Base-by-base conservation (phyloP, 2,329 filamentous ascomycete species). In the Pseudovirgaria hyperparasitica region DNA sequence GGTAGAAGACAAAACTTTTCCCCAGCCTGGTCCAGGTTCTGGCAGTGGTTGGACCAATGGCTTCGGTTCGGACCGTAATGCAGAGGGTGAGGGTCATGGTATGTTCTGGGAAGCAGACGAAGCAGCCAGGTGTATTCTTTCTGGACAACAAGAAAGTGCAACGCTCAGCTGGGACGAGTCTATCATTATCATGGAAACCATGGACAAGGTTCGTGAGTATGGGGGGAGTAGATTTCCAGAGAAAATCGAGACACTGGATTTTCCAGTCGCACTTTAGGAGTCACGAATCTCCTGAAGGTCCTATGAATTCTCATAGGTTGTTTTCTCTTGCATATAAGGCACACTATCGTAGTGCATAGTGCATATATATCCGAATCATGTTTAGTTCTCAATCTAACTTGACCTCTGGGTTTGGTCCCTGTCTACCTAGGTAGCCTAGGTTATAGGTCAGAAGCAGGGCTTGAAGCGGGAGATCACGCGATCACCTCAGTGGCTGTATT, bases 81-180 rank as follows among this genome's bases (percentile, higher is more conserved):
- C 67, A 31, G 70, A 72, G 16, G 67, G 62, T 9, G 55, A 62
- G 40, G 82, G 80, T 9, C 74, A 80, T 39, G 82, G 81, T 26
- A 85, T 87, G 79, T 85, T 80, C 57, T 85, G 74, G 74, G 77
- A 84, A 50, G 79, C 79, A 4, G 79, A 82, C 50, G 79, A 81
- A 58, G 76, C 70, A 37, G 79, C 74, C 19, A 63, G 73, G 17
- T 80, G 76, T 42, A 44, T 90, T 33, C 65, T 76, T 21, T 81
- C 87, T 49, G 79, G 81, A 15, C 73, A 70, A 55, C 63, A 73
- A 41, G 74, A 90, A 62, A 37, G 26, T 19, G 33, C 36, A 21
- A 65, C 63, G n/a, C 56, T 86, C 57, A 69, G 75, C 12, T 70
- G 72, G 62, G 65, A 72, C 25, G 84, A 92, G 63, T 84, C 75